phyloP scores from a whole-genome alignment of 2,329 filamentous ascomycete genomes.

The Cladosporium velox region DNA sequence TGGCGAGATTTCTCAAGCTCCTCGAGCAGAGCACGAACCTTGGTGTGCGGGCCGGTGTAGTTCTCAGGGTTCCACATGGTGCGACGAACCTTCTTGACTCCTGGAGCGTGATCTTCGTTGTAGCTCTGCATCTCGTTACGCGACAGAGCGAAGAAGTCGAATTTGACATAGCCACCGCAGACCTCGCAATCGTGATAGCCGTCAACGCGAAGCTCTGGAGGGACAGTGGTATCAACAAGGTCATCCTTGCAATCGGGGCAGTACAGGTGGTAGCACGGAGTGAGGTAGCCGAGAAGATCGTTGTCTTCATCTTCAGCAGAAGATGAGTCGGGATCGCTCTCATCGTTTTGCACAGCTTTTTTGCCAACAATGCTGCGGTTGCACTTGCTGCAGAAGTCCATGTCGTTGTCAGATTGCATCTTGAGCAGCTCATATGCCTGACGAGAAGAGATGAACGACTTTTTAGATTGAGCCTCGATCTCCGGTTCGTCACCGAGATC shows the following conservation, averaged over 20 bases:
- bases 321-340: constrained; percentile 59
- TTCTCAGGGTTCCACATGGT: constrained; percentile 61
- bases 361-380: constrained; percentile 58
- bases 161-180: constrained; percentile 65
- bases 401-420: constrained; percentile 79
- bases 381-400: constrained; percentile 73
- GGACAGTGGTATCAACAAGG: constrained; percentile 58
- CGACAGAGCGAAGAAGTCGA: constrained; percentile 68
- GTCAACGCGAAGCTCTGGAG: constrained; percentile 40
- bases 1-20: constrained; percentile 67
- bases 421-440: constrained; percentile 85
- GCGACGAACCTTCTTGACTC: constrained; percentile 47
- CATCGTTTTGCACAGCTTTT: constrained; percentile 55
- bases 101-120: constrained; percentile 58
- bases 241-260: constrained; percentile 71
- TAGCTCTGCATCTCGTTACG: constrained; percentile 54
- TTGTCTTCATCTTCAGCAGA: constrained; percentile 53
- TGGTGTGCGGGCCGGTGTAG: constrained; percentile 87
- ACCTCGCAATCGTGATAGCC: constrained; percentile 64
- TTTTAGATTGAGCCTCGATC: constrained; percentile 53
- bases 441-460: constrained; percentile 62
- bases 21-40: constrained; percentile 79
- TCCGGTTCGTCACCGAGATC: constrained; percentile 73
- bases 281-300: constrained; percentile 70
- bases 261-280: constrained; percentile 82